phyloP scores from a whole-genome alignment of 73 alveolate genomes.

The Paramecium tetraurelia region DNA sequence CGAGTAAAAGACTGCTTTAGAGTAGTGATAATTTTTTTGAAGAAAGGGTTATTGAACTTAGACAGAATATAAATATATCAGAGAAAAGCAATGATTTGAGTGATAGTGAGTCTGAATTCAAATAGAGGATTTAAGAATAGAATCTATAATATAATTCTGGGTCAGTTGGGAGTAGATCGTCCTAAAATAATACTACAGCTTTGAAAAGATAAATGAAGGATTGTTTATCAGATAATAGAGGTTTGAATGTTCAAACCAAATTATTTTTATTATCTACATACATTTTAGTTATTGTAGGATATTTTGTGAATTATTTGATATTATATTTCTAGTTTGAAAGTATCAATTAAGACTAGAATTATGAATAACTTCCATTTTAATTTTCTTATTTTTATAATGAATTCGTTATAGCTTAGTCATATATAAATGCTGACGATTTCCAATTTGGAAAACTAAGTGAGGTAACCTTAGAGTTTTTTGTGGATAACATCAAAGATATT shows the following conservation, averaged over 20 bases:
- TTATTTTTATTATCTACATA: neutral
- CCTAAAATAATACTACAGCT: neutral
- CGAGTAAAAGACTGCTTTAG: neutral
- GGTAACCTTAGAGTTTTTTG: neutral
- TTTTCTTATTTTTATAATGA: slow-evolving; percentile 11
- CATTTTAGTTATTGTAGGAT: neutral
- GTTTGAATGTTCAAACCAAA: neutral
- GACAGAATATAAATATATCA: neutral
- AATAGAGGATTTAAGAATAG: neutral
- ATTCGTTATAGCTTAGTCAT: neutral
- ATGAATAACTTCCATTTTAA: neutral
- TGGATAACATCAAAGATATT: neutral
- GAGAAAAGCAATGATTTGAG: neutral
- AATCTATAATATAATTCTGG: neutral
- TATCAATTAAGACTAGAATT: neutral
- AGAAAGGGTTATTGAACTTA: neutral
- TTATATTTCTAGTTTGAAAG: neutral
- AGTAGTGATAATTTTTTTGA: neutral
- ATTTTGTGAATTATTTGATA: neutral
- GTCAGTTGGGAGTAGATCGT: neutral
- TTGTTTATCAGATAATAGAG: slow-evolving; percentile 4
- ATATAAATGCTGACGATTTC: neutral
- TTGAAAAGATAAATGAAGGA: slow-evolving; percentile 21
- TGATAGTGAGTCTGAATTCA: neutral
- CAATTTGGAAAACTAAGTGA: neutral